These are phyloP conservation scores for Aegilops longissima DNA, from an alignment of 176 grass and related monocot species.

Conservation along the genomic window DNA sequence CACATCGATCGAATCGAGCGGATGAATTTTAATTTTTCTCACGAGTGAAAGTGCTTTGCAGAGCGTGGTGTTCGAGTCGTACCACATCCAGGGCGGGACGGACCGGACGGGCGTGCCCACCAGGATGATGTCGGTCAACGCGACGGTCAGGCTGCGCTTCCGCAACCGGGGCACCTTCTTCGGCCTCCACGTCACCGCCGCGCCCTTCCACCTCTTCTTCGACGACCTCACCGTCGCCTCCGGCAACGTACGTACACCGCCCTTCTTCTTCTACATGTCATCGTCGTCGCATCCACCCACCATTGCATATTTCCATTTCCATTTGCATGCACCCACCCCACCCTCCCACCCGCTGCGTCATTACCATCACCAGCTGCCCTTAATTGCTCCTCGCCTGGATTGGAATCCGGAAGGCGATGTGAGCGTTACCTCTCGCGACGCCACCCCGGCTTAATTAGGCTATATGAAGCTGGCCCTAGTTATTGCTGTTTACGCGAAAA, in stretches of 20 bases:
- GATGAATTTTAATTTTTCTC: background rate
- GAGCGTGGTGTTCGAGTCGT: conserved; percentile 93
- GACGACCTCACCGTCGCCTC: conserved; percentile 86
- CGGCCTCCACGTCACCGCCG: conserved; percentile 87
- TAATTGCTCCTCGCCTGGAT: background rate
- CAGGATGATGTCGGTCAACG: conserved; percentile 91
- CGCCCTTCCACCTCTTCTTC: conserved; percentile 70
- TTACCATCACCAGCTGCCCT: background rate
- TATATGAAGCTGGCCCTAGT: background rate
- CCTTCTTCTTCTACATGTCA: no score
- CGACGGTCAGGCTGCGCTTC: conserved; percentile 83
- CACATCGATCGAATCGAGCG: background rate
- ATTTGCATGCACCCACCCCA: background rate
- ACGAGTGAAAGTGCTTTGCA: background rate
- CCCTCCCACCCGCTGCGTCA: no score
- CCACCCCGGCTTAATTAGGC: background rate
- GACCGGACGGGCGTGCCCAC: conserved; percentile 95
- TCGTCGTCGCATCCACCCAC: background rate
- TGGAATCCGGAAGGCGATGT: background rate
- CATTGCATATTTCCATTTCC: background rate
- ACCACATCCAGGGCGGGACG: conserved; percentile 94
- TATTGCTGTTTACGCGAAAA: background rate
- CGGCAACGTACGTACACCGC: conserved; percentile 46
- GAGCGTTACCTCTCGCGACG: background rate
- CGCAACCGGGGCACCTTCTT: conserved; percentile 95